These are phyloP conservation scores for Leccinellum rugosiceps DNA, from an alignment of 768 basidiomycete species.

Conservation along the genomic window DNA sequence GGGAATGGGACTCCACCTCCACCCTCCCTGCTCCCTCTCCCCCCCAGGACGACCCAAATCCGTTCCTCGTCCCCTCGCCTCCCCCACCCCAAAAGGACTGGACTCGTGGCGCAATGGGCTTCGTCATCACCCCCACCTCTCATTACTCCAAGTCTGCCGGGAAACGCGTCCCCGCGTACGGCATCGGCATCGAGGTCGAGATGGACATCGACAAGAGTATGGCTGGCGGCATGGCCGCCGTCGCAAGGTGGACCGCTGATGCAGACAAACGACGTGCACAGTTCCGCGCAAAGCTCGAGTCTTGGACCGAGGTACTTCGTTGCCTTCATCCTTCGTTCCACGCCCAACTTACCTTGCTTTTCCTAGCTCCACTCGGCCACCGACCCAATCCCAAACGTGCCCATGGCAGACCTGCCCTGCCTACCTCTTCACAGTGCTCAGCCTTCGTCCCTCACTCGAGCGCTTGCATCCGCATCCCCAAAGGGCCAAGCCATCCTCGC, in stretches of 20 bases:
- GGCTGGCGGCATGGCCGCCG: constrained; percentile 82
- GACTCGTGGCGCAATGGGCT: constrained; percentile 78
- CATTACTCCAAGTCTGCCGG: constrained; percentile 66
- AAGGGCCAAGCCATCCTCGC: constrained; percentile 42
- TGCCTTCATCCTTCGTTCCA: neutral
- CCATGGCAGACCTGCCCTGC: constrained; percentile 62
- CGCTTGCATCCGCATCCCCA: constrained; percentile 71
- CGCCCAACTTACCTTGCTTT: constrained; percentile 11
- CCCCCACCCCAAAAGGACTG: constrained; percentile 55
- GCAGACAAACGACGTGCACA: constrained; percentile 57
- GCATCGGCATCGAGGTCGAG: constrained; percentile 84
- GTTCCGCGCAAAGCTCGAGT: constrained; percentile 56
- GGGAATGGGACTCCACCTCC: constrained; percentile 76
- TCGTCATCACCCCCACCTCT: constrained; percentile 67
- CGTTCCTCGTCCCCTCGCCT: constrained; percentile 54
- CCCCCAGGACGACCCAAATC: constrained; percentile 61
- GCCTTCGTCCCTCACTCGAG: constrained; percentile 65
- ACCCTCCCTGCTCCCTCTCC: constrained; percentile 27
- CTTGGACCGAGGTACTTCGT: constrained; percentile 56
- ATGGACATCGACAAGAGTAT: constrained; percentile 80
- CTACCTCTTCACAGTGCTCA: constrained; percentile 47
- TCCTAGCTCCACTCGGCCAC: constrained; percentile 49
- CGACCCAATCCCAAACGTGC: constrained; percentile 51
- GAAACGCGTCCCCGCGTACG: constrained; percentile 75
- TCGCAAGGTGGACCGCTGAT: constrained; percentile 81